Percentiles rank a stretch among this genome's conserved stretches.
These are phyloP conservation scores for Anethum foeniculum DNA, from an alignment of 140 eudicot genomes.

Conservation along the genomic window DNA sequence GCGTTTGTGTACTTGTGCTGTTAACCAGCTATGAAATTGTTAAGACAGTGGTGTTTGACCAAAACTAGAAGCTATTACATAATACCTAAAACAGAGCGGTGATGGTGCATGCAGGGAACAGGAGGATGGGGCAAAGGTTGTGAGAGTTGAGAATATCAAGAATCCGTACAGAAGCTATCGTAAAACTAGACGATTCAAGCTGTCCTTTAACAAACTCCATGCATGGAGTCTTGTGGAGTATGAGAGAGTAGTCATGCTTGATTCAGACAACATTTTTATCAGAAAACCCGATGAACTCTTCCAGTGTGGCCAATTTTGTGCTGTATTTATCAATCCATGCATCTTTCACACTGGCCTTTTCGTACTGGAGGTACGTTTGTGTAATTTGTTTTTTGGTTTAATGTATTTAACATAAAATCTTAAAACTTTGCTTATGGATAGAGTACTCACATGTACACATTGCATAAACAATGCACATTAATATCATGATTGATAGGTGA, in stretches of 20 bases:
- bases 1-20: neutral
- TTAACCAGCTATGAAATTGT: neutral
- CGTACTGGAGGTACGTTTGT: constrained; percentile 51
- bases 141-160: constrained; percentile 59
- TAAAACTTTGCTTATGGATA: neutral
- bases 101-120: constrained; percentile 49
- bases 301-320: constrained; percentile 93
- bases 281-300: constrained; percentile 74
- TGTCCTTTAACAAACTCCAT: constrained; percentile 69
- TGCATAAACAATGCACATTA: neutral
- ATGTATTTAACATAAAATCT: neutral
- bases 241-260: constrained; percentile 88
- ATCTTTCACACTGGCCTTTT: constrained; percentile 94
- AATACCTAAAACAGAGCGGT: neutral
- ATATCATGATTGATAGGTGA: neutral
- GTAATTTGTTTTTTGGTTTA: neutral
- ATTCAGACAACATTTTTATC: constrained; percentile 86
- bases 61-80: neutral
- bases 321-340: constrained; percentile 94
- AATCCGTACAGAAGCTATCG: constrained; percentile 56
- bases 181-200: constrained; percentile 47
- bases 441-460: neutral
- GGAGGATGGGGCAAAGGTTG: constrained; percentile 83
- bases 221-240: constrained; percentile 81
- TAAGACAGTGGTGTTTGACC: neutral